Evolutionary conservation across 2,329 filamentous ascomycete species (phyloP), one percentile per base, ranked within the genome.

Genomic region (Emmonsia crescens): DNA sequence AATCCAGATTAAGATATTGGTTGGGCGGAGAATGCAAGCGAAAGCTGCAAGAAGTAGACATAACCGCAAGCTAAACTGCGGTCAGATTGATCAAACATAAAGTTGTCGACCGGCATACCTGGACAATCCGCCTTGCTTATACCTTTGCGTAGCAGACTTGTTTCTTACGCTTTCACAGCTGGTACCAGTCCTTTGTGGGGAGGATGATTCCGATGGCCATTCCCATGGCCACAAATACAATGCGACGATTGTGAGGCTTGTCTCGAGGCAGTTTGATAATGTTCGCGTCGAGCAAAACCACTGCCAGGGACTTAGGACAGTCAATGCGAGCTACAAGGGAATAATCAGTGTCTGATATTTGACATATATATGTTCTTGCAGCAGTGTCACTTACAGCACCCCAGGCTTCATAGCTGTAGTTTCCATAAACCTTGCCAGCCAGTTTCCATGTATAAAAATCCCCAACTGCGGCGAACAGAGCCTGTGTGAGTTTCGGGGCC

Each of bases 241-340:
- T 1, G 91, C 93, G 68, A 85, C 80, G 63, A 89, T 80, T 4
- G 93, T 96, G 67, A 99, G 77, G 0, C 89, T 89, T n/a, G 88
- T 91, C 78, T 99, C 94, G 4, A 97, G 79, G 59, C 87, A 94
- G 76, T 99, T 99, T 60, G 93, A 96, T 70, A 99, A 88, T 0
- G 94, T 96, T 55, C 94, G 84, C 0, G 91, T 93, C 1, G 91
- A 94, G 76, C 88, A 94, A 75, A 94, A 97, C 89, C 90, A 97
- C 73, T 96, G 91, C 91, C 94, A 99, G 6, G 94, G 90, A 74
- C 86, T 96, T 69, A 86, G 78, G 51, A 89, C 74, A 2, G 85
- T 86, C 75, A 94, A 81, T 62, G 83, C 81, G 54, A 96, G 79
- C 86, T 91, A 73, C 63, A 66, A 65, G 64, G 29, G 40, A 55